Evolutionary conservation across 306 rosid genomes (phyloP), one percentile per base, ranked within the genome.

Genomic region (Lathyrus aphaca): DNA sequence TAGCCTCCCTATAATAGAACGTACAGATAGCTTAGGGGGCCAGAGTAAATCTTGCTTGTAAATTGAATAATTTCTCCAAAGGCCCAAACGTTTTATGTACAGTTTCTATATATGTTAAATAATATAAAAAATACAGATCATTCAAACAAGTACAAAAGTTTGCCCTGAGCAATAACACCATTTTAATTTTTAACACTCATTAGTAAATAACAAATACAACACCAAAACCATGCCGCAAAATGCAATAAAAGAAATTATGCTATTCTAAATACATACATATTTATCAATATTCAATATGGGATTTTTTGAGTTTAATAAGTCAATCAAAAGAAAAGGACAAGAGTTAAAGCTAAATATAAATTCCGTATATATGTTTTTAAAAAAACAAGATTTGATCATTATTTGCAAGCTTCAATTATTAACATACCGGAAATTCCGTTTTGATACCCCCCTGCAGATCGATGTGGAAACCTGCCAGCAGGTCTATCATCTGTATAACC

Each of bases 401-500:
- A 39, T 71, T 53, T 21, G 46, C 43, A 35, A 6, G 39, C 10
- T 35, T 35, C 39, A 70, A 53, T 78, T 66, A 61, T 14, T 48
- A 35, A 74, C 81, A 42, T 82, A 85, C 89, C 89, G 51, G 89
- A 74, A 74, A 85, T 80, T 66, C 95, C 95, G 73, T 86, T 83
- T 75, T 77, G 88, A 82, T 82, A 91, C 60, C 86, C 88, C 18
- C 90, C 91, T 9, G 79, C 76, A 54, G 97, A 64, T 23, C 92
- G 97, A 64, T 86, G 89, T 38, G 45, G 78, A 74, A 81, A 83
- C 68, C 97, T 89, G 46, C 99, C 96, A 82, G 76, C 83, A 66
- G 97, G 67, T 63, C 84, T 91, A 23, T 91, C 99, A 61, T 94
- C 95, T 56, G 71, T 77, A 71, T 83, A 87, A 48, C 87, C 97